phyloP scores from a whole-genome alignment of 352 stramenopile genomes.

The Globisporangium viniferum region DNA sequence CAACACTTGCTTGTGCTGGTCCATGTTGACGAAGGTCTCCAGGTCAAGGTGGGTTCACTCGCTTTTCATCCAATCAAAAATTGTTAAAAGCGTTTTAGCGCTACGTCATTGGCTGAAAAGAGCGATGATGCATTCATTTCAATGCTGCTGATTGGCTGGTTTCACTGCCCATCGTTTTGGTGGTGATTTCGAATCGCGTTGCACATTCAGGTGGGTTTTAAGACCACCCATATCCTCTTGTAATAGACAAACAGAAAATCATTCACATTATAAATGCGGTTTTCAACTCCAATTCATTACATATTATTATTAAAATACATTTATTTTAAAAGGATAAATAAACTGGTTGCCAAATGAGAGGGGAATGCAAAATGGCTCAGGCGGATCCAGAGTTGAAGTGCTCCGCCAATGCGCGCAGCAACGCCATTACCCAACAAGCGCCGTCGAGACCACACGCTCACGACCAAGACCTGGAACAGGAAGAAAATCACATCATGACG shows the following conservation, averaged over 20 bases:
- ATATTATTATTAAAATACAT: background rate
- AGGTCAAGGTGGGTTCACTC: background rate
- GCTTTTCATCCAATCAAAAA: background rate
- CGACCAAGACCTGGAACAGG: background rate
- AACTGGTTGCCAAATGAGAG: background rate
- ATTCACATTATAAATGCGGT: too few relatives aligned
- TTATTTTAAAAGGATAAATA: background rate
- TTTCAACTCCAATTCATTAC: too few relatives aligned
- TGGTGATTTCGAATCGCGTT: slow-evolving; percentile 3
- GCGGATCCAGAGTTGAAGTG: background rate
- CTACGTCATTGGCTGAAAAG: background rate
- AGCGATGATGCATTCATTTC: background rate
- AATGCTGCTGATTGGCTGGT: background rate
- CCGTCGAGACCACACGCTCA: background rate
- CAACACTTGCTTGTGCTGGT: background rate
- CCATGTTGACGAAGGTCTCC: background rate
- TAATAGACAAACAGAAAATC: background rate
- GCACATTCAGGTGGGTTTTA: background rate
- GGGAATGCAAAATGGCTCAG: too few relatives aligned
- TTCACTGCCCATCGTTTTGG: background rate
- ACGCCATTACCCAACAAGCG: slow-evolving; percentile 1
- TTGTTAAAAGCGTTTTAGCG: background rate
- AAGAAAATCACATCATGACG: background rate
- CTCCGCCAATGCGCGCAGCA: background rate
- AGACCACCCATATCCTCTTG: background rate